phyloP scores from a whole-genome alignment of 139 green algal genomes.

The Haematococcus lacustris region DNA sequence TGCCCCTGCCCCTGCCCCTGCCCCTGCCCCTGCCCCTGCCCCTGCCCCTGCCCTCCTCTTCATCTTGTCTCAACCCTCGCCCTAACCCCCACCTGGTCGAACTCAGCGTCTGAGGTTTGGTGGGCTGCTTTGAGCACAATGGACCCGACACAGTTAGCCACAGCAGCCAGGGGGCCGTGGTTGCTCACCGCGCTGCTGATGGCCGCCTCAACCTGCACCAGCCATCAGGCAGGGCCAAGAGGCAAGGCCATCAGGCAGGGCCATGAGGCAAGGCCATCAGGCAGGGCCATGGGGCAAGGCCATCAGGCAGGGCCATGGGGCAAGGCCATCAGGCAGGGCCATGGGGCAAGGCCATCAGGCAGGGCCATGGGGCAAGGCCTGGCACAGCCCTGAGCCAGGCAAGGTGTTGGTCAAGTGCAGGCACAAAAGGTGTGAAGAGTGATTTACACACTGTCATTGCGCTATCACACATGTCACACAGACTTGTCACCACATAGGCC shows the following conservation, averaged over 20 bases:
- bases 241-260: background rate
- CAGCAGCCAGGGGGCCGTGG: constrained; percentile 50
- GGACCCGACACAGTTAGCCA: constrained; percentile 71
- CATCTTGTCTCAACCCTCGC: background rate
- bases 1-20: too few species aligned
- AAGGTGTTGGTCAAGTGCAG: background rate
- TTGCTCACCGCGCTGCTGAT: constrained; percentile 21
- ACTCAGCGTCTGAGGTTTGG: constrained; percentile 55
- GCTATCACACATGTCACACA: background rate
- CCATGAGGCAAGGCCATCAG: background rate
- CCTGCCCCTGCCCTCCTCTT: too few species aligned
- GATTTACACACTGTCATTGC: too few species aligned
- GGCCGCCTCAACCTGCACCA: constrained; percentile 42
- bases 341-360: background rate
- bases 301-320: background rate
- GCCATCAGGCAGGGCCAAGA: background rate
- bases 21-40: too few species aligned
- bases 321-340: background rate
- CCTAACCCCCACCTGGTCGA: constrained; percentile 22
- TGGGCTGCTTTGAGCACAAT: constrained; percentile 73
- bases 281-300: background rate
- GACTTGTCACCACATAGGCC: background rate
- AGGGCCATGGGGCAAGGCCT: too few species aligned
- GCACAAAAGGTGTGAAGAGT: too few species aligned
- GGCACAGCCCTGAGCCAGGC: background rate